Percentiles rank a stretch among this genome's conserved stretches.
Conservation (phyloP, 345 rosid species). For the Populus simonii region DNA sequence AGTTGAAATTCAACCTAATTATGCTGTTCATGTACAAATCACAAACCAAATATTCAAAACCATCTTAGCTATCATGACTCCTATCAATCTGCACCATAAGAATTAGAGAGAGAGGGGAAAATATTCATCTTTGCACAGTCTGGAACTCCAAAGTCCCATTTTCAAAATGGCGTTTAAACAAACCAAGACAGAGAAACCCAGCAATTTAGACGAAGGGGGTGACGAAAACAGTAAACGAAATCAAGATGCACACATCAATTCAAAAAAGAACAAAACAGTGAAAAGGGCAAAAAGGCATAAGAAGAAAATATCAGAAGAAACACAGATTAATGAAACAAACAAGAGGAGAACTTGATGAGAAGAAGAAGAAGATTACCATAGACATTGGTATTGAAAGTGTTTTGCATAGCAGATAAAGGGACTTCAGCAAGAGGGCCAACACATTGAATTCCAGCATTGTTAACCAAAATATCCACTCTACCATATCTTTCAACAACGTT, state of each 20-base stretch:
- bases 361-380: constrained; percentile 43
- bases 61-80: too few relatives aligned
- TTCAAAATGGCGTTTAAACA: too few relatives aligned
- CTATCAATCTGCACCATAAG: too few relatives aligned
- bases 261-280: not conserved
- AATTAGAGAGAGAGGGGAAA: too few relatives aligned
- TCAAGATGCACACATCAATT: not conserved
- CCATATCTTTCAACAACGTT: constrained; percentile 60
- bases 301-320: not conserved
- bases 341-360: not conserved
- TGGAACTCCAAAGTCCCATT: too few relatives aligned
- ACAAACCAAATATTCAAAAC: too few relatives aligned
- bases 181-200: too few relatives aligned
- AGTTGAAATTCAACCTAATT: too few relatives aligned
- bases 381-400: constrained; percentile 67
- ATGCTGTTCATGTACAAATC: too few relatives aligned
- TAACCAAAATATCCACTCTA: constrained; percentile 69
- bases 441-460: constrained; percentile 81
- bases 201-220: too few relatives aligned
- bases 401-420: constrained; percentile 55
- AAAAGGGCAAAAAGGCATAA: not conserved
- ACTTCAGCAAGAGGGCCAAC: constrained; percentile 84
- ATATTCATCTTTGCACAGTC: too few relatives aligned
- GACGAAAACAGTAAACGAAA: too few relatives aligned
- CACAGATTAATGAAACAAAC: not conserved